These are phyloP conservation scores for Exophiala alcalophila DNA, from an alignment of 2,329 filamentous ascomycete genomes.

Conservation along the genomic window DNA sequence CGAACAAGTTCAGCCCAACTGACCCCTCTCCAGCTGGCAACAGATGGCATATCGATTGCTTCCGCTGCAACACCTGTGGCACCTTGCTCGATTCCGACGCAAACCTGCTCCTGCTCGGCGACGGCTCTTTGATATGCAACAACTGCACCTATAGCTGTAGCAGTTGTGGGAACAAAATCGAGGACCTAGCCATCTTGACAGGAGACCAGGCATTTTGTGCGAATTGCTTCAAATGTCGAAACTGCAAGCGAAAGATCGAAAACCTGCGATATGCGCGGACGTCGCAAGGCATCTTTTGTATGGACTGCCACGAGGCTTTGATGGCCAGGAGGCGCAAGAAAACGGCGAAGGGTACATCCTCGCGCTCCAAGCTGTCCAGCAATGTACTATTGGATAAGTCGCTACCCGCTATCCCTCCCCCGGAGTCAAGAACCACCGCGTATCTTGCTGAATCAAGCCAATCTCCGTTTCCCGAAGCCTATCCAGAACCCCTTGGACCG, in stretches of 20 bases:
- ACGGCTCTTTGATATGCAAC: constrained; percentile 97
- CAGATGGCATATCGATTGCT: constrained; percentile 98
- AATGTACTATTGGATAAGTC: constrained; percentile 80
- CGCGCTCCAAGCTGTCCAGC: constrained; percentile 32
- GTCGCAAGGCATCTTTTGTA: constrained; percentile 98
- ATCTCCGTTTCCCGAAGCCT: constrained; percentile 32
- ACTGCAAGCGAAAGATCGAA: constrained; percentile 98
- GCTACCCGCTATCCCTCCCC: constrained; percentile 82
- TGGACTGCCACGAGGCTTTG: constrained; percentile 95
- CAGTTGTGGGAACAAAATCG: constrained; percentile 95
- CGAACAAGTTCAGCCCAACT: constrained; percentile 25
- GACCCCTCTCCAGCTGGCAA: constrained; percentile 68
- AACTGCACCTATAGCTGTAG: constrained; percentile 99
- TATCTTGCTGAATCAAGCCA: constrained; percentile 50
- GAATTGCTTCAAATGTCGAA: constrained; percentile 93
- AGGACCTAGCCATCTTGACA: constrained; percentile 94
- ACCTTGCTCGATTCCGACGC: constrained; percentile 97
- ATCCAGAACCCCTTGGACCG: constrained; percentile 39
- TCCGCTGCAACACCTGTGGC: constrained; percentile 92
- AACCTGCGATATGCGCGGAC: constrained; percentile 96
- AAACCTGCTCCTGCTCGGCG: constrained; percentile 92
- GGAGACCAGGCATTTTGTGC: constrained; percentile 98
- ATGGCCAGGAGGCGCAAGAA: constrained; percentile 87
- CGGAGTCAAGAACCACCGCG: constrained; percentile 34
- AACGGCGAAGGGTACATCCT: constrained; percentile 38